Conservation (phyloP, 116 monocot genomes). For the Cymodocea nodosa region DNA sequence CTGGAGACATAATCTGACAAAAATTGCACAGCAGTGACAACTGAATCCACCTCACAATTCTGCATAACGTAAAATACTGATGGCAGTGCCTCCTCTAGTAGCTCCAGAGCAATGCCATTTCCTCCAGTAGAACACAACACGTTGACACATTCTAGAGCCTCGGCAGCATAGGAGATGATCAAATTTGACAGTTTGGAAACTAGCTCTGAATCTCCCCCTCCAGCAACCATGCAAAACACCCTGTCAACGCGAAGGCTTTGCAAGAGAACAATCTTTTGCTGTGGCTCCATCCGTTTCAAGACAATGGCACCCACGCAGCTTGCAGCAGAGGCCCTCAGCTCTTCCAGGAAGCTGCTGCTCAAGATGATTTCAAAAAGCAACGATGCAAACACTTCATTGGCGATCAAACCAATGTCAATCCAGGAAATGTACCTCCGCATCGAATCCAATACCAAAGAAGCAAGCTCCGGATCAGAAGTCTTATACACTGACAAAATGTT, state of each 20-base stretch:
- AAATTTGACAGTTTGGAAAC: constrained; percentile 15
- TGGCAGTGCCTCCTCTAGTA: constrained; percentile 59
- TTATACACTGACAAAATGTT: constrained; percentile 35
- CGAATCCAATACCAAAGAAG: constrained; percentile 52
- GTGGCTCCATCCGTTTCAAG: constrained; percentile 57
- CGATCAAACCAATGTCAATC: constrained; percentile 77
- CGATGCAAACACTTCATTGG: constrained; percentile 56
- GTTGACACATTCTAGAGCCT: constrained; percentile 67
- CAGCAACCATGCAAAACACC: constrained; percentile 19
- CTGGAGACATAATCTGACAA: constrained; percentile 55
- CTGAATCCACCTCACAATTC: constrained; percentile 47
- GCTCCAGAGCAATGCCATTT: constrained; percentile 28
- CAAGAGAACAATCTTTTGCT: constrained; percentile 53
- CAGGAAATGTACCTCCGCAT: constrained; percentile 55
- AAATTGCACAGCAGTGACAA: constrained; percentile 53
- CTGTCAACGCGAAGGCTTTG: constrained; percentile 22
- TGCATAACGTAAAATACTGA: constrained; percentile 65
- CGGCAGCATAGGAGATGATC: constrained; percentile 68
- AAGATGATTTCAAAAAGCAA: constrained; percentile 57
- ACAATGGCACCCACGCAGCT: constrained; percentile 55
- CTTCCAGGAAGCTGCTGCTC: constrained; percentile 13
- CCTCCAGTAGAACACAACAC: constrained; percentile 20
- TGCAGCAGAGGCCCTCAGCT: constrained; percentile 40
- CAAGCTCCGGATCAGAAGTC: constrained; percentile 30
- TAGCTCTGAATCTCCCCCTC: constrained; percentile 23